Percentiles rank a stretch among this genome's conserved stretches.
Conservation (phyloP, 2,329 filamentous ascomycete genomes). For the Gnomoniopsis sp. region DNA sequence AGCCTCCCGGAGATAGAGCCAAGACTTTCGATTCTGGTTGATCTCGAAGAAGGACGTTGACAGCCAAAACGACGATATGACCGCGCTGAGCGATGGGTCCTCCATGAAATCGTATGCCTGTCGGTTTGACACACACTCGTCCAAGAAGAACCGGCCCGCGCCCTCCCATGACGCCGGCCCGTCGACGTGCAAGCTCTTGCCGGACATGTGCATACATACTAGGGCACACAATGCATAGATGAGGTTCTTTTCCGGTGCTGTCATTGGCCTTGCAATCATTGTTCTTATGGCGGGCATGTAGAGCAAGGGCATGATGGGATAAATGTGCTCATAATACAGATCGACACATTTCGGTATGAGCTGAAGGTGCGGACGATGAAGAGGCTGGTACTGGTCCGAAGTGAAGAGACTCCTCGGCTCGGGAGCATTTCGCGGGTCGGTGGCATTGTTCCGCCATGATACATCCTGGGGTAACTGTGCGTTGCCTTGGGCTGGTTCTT, state of each 20-base stretch:
- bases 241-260: conserved; percentile 38
- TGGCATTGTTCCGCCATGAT: conserved; percentile 28
- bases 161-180: conserved; percentile 41
- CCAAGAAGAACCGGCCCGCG: conserved; percentile 53
- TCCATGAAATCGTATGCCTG: conserved; percentile 57
- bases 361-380: conserved; percentile 39
- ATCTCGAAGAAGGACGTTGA: conserved; percentile 60
- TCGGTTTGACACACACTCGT: conserved; percentile 54
- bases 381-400: conserved; percentile 41
- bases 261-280: conserved; percentile 41
- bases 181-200: conserved; percentile 36
- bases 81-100: conserved; percentile 48
- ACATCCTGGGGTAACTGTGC: conserved; percentile 26
- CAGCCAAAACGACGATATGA: conserved; percentile 62
- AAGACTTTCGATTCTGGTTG: conserved; percentile 58
- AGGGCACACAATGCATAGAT: conserved; percentile 57
- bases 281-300: conserved; percentile 53
- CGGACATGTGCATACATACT: conserved; percentile 47
- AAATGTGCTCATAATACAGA: conserved; percentile 59
- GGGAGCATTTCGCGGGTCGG: conserved; percentile 28
- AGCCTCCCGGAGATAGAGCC: conserved; percentile 60
- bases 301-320: conserved; percentile 61
- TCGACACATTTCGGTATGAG: conserved; percentile 55
- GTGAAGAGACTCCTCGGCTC: conserved; percentile 36
- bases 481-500: conserved; percentile 20